Conservation (phyloP, 1,139 yeast genomes). For the Yamadazyma trypodendri region DNA sequence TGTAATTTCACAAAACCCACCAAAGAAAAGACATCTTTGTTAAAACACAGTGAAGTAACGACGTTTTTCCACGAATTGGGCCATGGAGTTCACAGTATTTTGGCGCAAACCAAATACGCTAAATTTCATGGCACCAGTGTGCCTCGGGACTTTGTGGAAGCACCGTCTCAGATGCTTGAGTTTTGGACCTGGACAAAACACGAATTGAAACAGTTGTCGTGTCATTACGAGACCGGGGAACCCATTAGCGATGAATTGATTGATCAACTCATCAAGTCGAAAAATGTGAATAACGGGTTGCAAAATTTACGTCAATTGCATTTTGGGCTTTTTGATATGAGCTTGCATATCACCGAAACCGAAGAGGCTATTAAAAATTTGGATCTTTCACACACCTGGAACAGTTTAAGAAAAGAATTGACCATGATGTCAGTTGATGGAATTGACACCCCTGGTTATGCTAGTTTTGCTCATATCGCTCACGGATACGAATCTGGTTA, state of each 20-base stretch:
- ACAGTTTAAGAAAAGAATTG: conserved; percentile 56
- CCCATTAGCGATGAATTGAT: conserved; percentile 59
- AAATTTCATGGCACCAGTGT: conserved; percentile 76
- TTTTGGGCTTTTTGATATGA: conserved; percentile 75
- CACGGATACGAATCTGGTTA: conserved; percentile 87
- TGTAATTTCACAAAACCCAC: conserved; percentile 85
- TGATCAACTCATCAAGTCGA: conserved; percentile 60
- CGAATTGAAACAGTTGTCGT: conserved; percentile 58
- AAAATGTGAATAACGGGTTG: conserved; percentile 75
- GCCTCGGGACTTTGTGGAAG: conserved; percentile 84
- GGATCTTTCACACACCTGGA: conserved; percentile 61
- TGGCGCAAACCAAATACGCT: conserved; percentile 63
- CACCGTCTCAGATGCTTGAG: conserved; percentile 87
- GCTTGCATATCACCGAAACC: conserved; percentile 54
- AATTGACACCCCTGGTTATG: conserved; percentile 59
- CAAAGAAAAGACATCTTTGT: conserved; percentile 65
- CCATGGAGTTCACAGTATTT: conserved; percentile 79
- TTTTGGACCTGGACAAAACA: conserved; percentile 81
- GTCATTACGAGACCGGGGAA: conserved; percentile 64
- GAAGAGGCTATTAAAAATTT: conserved; percentile 38
- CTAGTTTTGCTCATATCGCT: conserved; percentile 79
- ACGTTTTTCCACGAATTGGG: conserved; percentile 91
- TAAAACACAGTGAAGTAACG: conserved; percentile 75
- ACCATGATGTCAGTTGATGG: conserved; percentile 58
- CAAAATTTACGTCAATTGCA: conserved; percentile 72